Evolutionary conservation across 1,139 yeast species (phyloP).

Genomic region (Pichia sp.): DNA sequence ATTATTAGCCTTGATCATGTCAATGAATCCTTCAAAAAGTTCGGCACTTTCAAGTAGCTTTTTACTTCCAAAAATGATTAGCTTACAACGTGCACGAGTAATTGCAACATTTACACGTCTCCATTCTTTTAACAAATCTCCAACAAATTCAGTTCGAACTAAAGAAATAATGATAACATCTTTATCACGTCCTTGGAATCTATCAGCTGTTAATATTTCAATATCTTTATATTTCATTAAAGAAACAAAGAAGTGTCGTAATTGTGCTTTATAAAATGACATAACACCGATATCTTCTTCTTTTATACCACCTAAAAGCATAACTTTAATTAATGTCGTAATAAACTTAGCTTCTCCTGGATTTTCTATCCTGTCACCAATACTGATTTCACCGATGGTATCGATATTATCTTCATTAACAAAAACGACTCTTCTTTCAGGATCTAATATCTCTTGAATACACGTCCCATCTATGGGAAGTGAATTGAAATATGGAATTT

Average conservation of each 20-base stretch:
- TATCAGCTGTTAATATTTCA: conserved; percentile 87
- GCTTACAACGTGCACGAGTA: conserved; percentile 81
- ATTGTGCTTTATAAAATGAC: conserved; percentile 82
- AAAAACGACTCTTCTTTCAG: conserved; percentile 58
- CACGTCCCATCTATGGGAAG: conserved; percentile 31
- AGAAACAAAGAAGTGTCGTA: conserved; percentile 45
- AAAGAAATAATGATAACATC: conserved; percentile 51
- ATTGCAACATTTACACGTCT: conserved; percentile 90
- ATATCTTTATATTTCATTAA: conserved; percentile 40
- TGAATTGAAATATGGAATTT: conserved; percentile 37
- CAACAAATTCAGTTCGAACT: conserved; percentile 55
- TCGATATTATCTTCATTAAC: conserved; percentile 69
- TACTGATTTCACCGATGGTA: conserved; percentile 44
- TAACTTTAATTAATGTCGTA: conserved; percentile 53
- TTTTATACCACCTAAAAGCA: conserved; percentile 55
- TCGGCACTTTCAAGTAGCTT: conserved; percentile 51
- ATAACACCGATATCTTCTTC: conserved; percentile 70
- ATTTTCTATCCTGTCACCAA: conserved; percentile 69
- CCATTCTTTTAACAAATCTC: conserved; percentile 82
- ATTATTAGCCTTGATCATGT: conserved; percentile 47
- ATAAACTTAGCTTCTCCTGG: conserved; percentile 63
- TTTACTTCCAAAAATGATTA: conserved; percentile 75
- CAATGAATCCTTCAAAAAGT: conserved; percentile 57
- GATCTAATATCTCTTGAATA: conserved; percentile 42
- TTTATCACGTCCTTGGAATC: conserved; percentile 56